Evolutionary conservation across 2,329 filamentous ascomycete genomes (phyloP).

Genomic region (Colletotrichum navitas): DNA sequence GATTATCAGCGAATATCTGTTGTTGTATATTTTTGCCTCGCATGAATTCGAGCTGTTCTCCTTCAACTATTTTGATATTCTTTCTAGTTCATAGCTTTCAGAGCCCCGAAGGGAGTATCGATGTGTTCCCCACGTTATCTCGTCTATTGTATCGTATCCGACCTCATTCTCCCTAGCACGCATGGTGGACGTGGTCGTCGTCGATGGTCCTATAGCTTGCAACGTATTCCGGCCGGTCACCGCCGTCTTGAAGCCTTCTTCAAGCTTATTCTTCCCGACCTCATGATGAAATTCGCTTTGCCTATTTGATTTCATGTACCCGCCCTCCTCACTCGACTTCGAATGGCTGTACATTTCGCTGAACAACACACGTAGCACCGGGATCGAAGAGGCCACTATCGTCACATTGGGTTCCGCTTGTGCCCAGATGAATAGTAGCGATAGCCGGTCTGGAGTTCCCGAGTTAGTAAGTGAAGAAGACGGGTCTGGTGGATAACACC

Average conservation of each 20-base stretch:
- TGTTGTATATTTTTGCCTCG: not conserved
- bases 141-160: slow-evolving; percentile 13
- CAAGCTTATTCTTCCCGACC: not conserved
- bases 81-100: not conserved
- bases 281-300: slow-evolving; percentile 5
- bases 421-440: slow-evolving; percentile 33
- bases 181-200: not conserved
- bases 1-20: not conserved
- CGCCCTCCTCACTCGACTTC: not conserved
- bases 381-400: slow-evolving; percentile 39
- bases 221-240: not conserved
- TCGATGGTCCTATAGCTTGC: slow-evolving; percentile 8
- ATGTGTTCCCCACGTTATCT: slow-evolving; percentile 1
- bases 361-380: slow-evolving; percentile 36
- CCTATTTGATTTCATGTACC: slow-evolving; percentile 11
- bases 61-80: not conserved
- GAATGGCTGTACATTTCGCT: slow-evolving; percentile 21
- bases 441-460: slow-evolving; percentile 1
- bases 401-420: slow-evolving; percentile 37
- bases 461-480: not conserved
- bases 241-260: not conserved
- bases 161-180: not conserved
- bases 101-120: not conserved
- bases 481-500: not conserved
- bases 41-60: not conserved